Evolutionary conservation across 208 protist species (phyloP).

Genomic region (Leishmania lainsoni): DNA sequence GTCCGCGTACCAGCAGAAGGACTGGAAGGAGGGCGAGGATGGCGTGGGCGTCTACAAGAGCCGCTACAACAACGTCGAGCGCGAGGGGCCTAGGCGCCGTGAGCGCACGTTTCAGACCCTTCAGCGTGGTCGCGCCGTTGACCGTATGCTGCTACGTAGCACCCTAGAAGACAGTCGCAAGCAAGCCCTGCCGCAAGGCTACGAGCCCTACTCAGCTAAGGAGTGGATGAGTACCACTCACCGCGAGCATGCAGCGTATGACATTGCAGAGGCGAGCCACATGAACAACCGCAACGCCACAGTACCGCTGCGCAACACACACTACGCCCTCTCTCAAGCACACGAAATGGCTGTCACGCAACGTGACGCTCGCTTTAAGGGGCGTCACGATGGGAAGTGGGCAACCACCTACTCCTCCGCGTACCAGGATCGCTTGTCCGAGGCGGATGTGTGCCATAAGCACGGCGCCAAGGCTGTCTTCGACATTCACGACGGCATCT

Average conservation of each 20-base stretch:
- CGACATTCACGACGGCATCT: slow-evolving; percentile 79
- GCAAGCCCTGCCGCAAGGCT: slow-evolving; percentile 61
- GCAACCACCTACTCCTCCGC: slow-evolving; percentile 70
- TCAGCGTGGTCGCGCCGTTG: slow-evolving; percentile 54
- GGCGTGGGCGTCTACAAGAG: slow-evolving; percentile 77
- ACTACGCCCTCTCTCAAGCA: slow-evolving; percentile 63
- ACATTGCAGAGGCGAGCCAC: slow-evolving; percentile 50
- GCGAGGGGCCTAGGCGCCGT: slow-evolving; percentile 71
- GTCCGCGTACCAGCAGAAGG: slow-evolving; percentile 67
- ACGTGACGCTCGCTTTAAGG: slow-evolving; percentile 41
- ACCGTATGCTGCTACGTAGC: slow-evolving; percentile 47
- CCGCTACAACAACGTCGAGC: slow-evolving; percentile 88
- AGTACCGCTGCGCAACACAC: slow-evolving; percentile 65
- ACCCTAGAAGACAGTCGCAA: slow-evolving; percentile 50
- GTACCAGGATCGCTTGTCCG: slow-evolving; percentile 63
- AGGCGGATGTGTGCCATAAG: slow-evolving; percentile 63
- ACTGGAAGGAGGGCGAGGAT: slow-evolving; percentile 34
- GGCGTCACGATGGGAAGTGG: slow-evolving; percentile 52
- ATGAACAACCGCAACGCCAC: slow-evolving; percentile 69
- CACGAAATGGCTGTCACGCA: slow-evolving; percentile 56
- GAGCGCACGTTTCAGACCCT: slow-evolving; percentile 54
- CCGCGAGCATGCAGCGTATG: slow-evolving; percentile 75
- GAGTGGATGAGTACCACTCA: slow-evolving; percentile 89
- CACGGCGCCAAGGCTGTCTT: slow-evolving; percentile 70
- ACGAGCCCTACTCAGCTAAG: slow-evolving; percentile 67